Base-by-base conservation (phyloP, 495 filamentous ascomycete species). In the Hypoxylon intermedium region DNA sequence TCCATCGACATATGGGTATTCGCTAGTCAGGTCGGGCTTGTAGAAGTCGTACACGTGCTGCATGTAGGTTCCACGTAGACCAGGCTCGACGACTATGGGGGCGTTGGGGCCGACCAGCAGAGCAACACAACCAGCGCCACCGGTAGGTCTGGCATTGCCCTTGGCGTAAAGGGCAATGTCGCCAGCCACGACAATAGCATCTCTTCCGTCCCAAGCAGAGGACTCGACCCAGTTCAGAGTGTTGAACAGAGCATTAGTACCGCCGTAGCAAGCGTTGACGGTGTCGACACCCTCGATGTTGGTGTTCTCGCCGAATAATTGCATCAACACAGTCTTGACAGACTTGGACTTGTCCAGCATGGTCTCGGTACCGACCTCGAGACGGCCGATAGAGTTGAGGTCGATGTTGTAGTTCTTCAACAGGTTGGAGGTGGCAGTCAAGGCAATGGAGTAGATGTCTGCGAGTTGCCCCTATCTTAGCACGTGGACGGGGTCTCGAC, bases 331-430 rank as follows among this genome's bases (percentile, higher is more conserved):
- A n/a, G 93, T 90, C 85, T 98, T 98, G 82, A 98, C 94, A 21
- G 95, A 98, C 83, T 98, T 98, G 67, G 94, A 98, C 84, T 98
- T 98, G 84, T 98, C 94, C 71, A 98, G 83, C 34, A 98, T 83
- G 46, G 94, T 98, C 86, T 98, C 94, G 47, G 94, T 98, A 70
- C 94, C 94, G 65, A 98, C 94, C 79, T 98, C 94, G 65, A 98
- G 83, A 61, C 94, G 89, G 51, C 94, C 94, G 69, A 98, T 90
- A 54, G 88, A 86, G 74, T 87, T 88, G 63, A 88, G 82, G 78
- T 98, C 93, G 77, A 98, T 88, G 68, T 87, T 87, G 86, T 97
- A 97, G 73, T 97, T 98, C 75, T 85, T 83, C 61, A 98, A 78
- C 50, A 98, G 88, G 67, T 89, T 92, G 62, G 92, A 92, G 65